Conservation (phyloP, 192 early-diverging fungal species). For the Polychytrium aggregatum region DNA sequence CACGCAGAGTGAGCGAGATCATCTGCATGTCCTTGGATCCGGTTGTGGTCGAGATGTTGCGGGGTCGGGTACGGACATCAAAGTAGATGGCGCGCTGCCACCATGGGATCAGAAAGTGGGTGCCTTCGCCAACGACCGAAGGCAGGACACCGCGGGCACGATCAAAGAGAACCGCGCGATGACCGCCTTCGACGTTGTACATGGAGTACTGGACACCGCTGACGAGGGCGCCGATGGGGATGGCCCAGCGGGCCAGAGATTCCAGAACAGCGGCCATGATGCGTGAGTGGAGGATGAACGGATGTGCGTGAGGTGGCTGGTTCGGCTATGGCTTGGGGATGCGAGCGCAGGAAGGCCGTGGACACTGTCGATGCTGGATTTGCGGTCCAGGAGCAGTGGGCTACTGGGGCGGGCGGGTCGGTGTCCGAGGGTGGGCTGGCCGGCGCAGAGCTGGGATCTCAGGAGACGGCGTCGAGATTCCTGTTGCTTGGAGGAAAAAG, state of each 20-base stretch:
- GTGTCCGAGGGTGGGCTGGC: too few species aligned
- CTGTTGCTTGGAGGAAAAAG: too few species aligned
- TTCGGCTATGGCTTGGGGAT: too few species aligned
- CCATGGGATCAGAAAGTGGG: conserved; percentile 97
- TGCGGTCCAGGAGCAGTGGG: too few species aligned
- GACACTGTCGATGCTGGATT: too few species aligned
- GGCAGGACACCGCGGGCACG: conserved; percentile 82
- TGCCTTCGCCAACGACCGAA: conserved; percentile 76
- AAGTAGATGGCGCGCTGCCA: conserved; percentile 79
- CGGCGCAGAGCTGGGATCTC: too few species aligned
- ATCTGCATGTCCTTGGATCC: conserved; percentile 99
- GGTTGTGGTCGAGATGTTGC: conserved; percentile 97
- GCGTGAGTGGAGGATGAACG: too few species aligned
- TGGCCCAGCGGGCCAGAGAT: conserved; percentile 65
- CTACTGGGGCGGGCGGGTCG: too few species aligned
- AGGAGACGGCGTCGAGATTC: too few species aligned
- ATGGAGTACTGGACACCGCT: conserved; percentile 71
- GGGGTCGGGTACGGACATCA: conserved; percentile 89
- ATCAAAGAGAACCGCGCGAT: conserved; percentile 96
- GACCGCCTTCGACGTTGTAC: conserved; percentile 94
- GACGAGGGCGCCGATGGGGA: conserved; percentile 62
- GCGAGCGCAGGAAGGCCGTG: too few species aligned
- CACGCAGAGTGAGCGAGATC: conserved; percentile 86
- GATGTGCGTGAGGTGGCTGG: too few species aligned
- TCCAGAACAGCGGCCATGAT: conserved; percentile 34